phyloP scores from a whole-genome alignment of 768 basidiomycete species.

The Pleurotus sapidus region DNA sequence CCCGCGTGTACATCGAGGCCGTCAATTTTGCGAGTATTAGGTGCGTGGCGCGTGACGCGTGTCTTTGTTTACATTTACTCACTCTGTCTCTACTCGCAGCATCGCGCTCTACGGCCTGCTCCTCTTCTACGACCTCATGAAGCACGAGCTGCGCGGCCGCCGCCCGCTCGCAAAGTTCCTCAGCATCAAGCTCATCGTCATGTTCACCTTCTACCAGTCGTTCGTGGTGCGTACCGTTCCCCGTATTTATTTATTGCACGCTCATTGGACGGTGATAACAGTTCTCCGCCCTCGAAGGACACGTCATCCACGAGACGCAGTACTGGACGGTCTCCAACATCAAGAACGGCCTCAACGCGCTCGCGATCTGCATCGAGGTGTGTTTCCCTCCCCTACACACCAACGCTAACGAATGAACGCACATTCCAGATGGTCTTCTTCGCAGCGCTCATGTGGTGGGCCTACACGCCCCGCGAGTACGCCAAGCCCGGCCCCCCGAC shows the following conservation, averaged over 20 bases:
- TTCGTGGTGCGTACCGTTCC: conserved; percentile 60
- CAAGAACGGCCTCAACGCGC: conserved; percentile 77
- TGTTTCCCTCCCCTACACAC: conserved; percentile 8
- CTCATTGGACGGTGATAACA: conserved; percentile 20
- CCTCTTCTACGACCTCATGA: conserved; percentile 78
- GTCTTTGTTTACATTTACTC: too few species aligned
- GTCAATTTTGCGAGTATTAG: conserved; percentile 83
- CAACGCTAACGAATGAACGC: too few species aligned
- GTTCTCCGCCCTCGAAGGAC: conserved; percentile 64
- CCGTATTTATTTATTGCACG: not conserved
- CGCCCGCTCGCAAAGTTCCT: conserved; percentile 85
- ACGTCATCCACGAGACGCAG: conserved; percentile 67
- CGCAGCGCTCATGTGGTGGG: conserved; percentile 76
- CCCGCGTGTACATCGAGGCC: conserved; percentile 65
- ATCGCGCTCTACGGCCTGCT: conserved; percentile 85
- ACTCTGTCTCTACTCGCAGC: conserved; percentile 31
- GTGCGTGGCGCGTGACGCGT: conserved; percentile 30
- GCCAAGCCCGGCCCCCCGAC: conserved; percentile 42
- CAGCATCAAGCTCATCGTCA: conserved; percentile 81
- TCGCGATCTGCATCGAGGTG: conserved; percentile 84
- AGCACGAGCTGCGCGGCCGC: conserved; percentile 70
- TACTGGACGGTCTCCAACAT: conserved; percentile 88
- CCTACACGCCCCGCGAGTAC: conserved; percentile 75
- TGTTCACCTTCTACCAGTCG: conserved; percentile 87
- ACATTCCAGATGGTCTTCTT: conserved; percentile 85